These are phyloP conservation scores for Geranium incanum DNA, from an alignment of 441 rosid species.

Conservation along the genomic window DNA sequence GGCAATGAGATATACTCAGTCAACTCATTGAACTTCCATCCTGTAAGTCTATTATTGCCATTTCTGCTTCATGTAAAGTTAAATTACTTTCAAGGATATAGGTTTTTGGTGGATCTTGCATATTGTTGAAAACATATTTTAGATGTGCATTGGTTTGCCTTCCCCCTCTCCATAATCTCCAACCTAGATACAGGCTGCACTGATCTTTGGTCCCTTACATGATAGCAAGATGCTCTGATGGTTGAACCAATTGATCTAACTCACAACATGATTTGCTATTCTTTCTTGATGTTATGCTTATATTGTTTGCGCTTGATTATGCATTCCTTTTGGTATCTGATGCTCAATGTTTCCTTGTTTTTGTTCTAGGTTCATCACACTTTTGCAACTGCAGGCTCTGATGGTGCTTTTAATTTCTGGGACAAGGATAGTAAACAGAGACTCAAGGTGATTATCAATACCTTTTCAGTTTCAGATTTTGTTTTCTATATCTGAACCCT, in stretches of 20 bases:
- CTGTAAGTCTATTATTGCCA: slow-evolving; percentile 43
- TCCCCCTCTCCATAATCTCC: not conserved
- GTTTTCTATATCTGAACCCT: not conserved
- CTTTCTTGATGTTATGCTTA: not conserved
- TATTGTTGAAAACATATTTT: not conserved
- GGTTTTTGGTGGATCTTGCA: not conserved
- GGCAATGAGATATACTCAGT: slow-evolving; percentile 75
- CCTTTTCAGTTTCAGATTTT: not conserved
- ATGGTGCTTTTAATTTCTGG: slow-evolving; percentile 95
- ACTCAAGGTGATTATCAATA: slow-evolving; percentile 52
- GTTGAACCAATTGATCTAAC: not conserved
- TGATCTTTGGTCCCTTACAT: not conserved
- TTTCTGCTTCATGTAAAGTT: slow-evolving; percentile 7
- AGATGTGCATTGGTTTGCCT: not conserved
- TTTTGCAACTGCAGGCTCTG: slow-evolving; percentile 97
- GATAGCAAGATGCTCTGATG: not conserved
- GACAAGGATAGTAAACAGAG: slow-evolving; percentile 98
- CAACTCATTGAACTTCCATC: slow-evolving; percentile 87
- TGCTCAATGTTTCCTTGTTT: not conserved
- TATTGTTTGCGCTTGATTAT: not conserved
- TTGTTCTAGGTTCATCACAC: slow-evolving; percentile 68
- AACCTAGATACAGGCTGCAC: not conserved
- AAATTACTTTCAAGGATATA: not conserved
- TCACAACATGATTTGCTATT: not conserved
- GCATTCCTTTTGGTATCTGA: not conserved